Percentiles rank a stretch among this genome's conserved stretches.
These are phyloP conservation scores for Flueggea neowawraea DNA, from an alignment of 441 rosid species.

Conservation along the genomic window DNA sequence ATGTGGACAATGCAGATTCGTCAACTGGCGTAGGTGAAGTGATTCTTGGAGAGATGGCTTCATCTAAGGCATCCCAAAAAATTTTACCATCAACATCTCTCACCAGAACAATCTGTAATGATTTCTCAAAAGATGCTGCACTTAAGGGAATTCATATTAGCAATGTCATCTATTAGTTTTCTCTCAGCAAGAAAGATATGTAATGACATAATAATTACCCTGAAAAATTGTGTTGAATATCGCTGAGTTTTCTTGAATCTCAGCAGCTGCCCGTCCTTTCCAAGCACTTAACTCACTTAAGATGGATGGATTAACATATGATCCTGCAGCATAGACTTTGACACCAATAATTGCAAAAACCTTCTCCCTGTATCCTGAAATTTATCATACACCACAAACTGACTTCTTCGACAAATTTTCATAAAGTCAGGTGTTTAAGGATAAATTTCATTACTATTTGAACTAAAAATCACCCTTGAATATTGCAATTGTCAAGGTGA, in stretches of 20 bases:
- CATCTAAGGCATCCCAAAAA: constrained; percentile 88
- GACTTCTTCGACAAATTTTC: background rate
- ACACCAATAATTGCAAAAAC: constrained; percentile 69
- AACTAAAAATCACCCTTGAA: no score
- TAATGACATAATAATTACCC: constrained; percentile 34
- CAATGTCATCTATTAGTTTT: constrained; percentile 1
- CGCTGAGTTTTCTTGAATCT: constrained; percentile 48
- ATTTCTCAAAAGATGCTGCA: constrained; percentile 63
- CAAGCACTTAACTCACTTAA: constrained; percentile 37
- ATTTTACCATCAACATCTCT: constrained; percentile 94
- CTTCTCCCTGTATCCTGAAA: constrained; percentile 74
- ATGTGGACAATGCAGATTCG: constrained; percentile 55
- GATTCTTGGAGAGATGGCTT: constrained; percentile 70
- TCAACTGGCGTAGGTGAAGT: constrained; percentile 49
- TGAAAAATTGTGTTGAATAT: constrained; percentile 47
- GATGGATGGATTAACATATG: constrained; percentile 52
- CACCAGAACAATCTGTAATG: constrained; percentile 77
- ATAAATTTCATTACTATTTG: no score
- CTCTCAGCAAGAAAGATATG: background rate
- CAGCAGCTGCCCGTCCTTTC: constrained; percentile 54
- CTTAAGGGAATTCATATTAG: background rate
- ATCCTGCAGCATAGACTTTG: constrained; percentile 87
- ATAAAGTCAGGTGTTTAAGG: no score
- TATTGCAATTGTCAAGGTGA: no score
- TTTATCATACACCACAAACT: constrained; percentile 3